phyloP scores from a whole-genome alignment of 1,284 basidiomycete species.

The Xerocomus cyaneibrunnescens region DNA sequence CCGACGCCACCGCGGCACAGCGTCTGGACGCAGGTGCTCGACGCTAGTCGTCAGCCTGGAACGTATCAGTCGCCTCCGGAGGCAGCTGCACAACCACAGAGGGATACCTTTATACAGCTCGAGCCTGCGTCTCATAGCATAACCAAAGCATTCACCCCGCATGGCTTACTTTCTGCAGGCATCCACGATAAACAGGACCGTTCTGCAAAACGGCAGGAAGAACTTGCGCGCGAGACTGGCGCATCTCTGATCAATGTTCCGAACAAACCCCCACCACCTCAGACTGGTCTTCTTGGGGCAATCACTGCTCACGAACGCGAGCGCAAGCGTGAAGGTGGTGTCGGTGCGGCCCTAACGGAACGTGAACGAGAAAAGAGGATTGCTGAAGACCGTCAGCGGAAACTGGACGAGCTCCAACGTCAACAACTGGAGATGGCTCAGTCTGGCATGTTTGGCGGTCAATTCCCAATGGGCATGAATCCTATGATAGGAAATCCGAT shows the following conservation, averaged over 20 bases:
- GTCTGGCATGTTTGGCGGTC: conserved; percentile 64
- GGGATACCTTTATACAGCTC: conserved; percentile 81
- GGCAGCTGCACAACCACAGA: conserved; percentile 37
- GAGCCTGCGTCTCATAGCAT: conserved; percentile 73
- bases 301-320: conserved; percentile 96
- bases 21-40: conserved; percentile 86
- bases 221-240: conserved; percentile 87
- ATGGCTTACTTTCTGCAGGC: conserved; percentile 92
- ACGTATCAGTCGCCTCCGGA: conserved; percentile 37
- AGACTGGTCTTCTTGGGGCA: conserved; percentile 93
- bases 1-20: conserved; percentile 55
- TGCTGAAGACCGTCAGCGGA: conserved; percentile 89
- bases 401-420: conserved; percentile 86
- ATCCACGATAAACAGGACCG: conserved; percentile 94
- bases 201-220: conserved; percentile 93
- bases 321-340: conserved; percentile 89
- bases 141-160: conserved; percentile 92
- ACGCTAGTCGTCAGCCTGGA: conserved; percentile 57
- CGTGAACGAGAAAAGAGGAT: conserved; percentile 89
- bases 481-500: conserved; percentile 48
- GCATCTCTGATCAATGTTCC: conserved; percentile 92
- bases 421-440: conserved; percentile 88
- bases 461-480: conserved; percentile 43
- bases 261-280: conserved; percentile 91
- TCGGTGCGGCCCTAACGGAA: conserved; percentile 93